A percentile compares a stretch with the other conserved stretches of the same genome.
These are phyloP conservation scores for Globisporangium spinosum DNA, from an alignment of 352 stramenopile genomes.

Conservation along the genomic window DNA sequence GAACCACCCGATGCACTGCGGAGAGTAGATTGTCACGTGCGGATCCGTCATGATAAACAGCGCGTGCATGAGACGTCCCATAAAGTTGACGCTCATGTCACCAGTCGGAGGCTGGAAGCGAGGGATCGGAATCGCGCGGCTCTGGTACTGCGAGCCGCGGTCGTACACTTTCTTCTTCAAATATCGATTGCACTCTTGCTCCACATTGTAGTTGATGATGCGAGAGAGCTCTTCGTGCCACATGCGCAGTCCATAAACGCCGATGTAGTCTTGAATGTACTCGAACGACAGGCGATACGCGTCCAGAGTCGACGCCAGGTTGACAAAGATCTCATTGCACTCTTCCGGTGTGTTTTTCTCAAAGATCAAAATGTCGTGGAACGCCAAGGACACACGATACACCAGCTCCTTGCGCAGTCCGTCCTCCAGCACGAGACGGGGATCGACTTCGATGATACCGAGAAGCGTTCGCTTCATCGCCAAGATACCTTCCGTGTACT, in stretches of 20 bases:
- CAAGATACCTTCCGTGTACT: slow-evolving; percentile 94
- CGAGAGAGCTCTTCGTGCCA: slow-evolving; percentile 94
- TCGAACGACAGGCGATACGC: slow-evolving; percentile 90
- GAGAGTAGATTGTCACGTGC: slow-evolving; percentile 89
- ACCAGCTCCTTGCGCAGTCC: slow-evolving; percentile 94
- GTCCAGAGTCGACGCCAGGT: slow-evolving; percentile 83
- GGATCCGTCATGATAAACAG: slow-evolving; percentile 92
- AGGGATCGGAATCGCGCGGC: slow-evolving; percentile 90
- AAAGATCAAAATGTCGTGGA: slow-evolving; percentile 86
- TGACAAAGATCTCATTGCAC: slow-evolving; percentile 82
- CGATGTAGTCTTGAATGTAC: slow-evolving; percentile 96
- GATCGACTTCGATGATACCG: slow-evolving; percentile 93
- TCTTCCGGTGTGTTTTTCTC: slow-evolving; percentile 83
- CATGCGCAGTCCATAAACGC: slow-evolving; percentile 92
- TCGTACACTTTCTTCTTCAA: slow-evolving; percentile 94
- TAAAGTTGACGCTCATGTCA: slow-evolving; percentile 91
- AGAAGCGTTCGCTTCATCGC: slow-evolving; percentile 94
- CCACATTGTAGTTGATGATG: slow-evolving; percentile 95
- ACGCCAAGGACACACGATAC: slow-evolving; percentile 81
- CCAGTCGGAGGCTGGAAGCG: slow-evolving; percentile 82
- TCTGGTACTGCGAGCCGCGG: slow-evolving; percentile 88
- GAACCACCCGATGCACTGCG: slow-evolving; percentile 93
- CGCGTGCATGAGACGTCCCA: slow-evolving; percentile 90
- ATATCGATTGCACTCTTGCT: slow-evolving; percentile 94
- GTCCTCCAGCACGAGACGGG: slow-evolving; percentile 91